A percentile compares a stretch with the other conserved stretches of the same genome.
phyloP scores from a whole-genome alignment of 805 yeast species.

The Dipodascopsis uninucleata region DNA sequence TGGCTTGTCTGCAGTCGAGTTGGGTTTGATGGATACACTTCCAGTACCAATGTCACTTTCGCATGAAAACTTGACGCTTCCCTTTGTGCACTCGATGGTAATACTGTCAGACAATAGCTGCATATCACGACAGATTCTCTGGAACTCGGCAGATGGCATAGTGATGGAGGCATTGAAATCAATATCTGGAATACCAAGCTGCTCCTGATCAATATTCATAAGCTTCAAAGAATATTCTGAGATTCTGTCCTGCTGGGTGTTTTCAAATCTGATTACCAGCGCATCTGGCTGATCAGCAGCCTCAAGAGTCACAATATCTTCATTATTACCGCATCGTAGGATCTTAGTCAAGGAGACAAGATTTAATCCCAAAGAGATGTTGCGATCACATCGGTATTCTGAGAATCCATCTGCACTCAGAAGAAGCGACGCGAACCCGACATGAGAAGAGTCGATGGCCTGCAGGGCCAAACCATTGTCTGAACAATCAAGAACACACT shows the following conservation, averaged over 20 bases:
- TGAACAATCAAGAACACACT: slow-evolving; percentile 96
- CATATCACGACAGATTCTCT: slow-evolving; percentile 85
- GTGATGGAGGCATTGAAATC: slow-evolving; percentile 81
- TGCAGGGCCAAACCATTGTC: slow-evolving; percentile 92
- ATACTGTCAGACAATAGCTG: slow-evolving; percentile 82
- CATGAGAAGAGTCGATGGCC: slow-evolving; percentile 97
- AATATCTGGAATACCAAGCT: slow-evolving; percentile 88
- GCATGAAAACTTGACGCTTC: slow-evolving; percentile 80
- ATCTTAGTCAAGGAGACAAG: slow-evolving; percentile 82
- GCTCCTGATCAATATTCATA: slow-evolving; percentile 96
- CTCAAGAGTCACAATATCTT: slow-evolving; percentile 79
- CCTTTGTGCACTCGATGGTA: slow-evolving; percentile 82
- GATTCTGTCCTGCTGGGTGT: slow-evolving; percentile 81
- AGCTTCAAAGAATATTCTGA: slow-evolving; percentile 87
- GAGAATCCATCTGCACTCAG: slow-evolving; percentile 85
- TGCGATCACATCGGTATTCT: slow-evolving; percentile 93
- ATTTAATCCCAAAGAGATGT: slow-evolving; percentile 86
- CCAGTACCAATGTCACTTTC: slow-evolving; percentile 93
- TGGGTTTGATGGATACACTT: slow-evolving; percentile 78
- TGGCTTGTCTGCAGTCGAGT: slow-evolving; percentile 73
- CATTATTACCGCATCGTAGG: slow-evolving; percentile 84
- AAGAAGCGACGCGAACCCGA: slow-evolving; percentile 79
- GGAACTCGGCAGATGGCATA: slow-evolving; percentile 84
- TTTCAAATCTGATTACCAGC: slow-evolving; percentile 82
- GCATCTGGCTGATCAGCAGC: slow-evolving; percentile 87